A percentile compares a stretch with the other conserved stretches of the same genome.
These are phyloP conservation scores for Ulota crispa DNA, from an alignment of 225 moss, liverwort and hornwort genomes.

Conservation along the genomic window DNA sequence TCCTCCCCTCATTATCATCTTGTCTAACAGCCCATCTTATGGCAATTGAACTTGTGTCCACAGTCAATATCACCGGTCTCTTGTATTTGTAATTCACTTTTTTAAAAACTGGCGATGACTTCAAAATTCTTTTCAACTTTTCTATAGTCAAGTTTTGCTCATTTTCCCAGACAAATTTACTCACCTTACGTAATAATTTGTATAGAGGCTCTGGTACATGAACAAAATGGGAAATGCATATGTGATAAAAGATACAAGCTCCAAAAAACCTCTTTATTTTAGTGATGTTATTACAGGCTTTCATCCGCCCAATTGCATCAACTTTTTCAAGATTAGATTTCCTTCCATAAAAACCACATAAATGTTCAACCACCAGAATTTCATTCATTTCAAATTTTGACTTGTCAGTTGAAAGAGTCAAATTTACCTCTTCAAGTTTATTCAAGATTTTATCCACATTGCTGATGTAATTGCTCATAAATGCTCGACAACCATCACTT, in stretches of 20 bases:
- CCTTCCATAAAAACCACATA: neutral
- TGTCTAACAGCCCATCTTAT: no score
- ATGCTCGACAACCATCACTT: neutral
- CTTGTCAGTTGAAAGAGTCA: neutral
- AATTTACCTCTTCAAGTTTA: neutral
- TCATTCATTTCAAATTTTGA: neutral
- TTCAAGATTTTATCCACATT: neutral
- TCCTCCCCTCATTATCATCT: no score
- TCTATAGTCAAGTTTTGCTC: neutral
- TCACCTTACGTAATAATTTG: neutral
- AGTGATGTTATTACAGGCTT: neutral
- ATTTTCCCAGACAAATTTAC: neutral
- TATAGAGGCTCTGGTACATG: neutral
- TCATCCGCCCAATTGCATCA: neutral
- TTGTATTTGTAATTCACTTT: neutral
- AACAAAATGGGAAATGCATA: neutral
- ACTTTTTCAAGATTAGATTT: neutral
- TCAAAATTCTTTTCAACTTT: neutral
- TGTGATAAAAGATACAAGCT: neutral
- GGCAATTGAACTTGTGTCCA: neutral
- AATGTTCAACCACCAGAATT: neutral
- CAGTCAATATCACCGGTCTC: neutral
- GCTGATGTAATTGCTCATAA: neutral
- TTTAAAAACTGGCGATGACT: neutral
- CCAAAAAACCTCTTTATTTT: neutral